Evolutionary conservation across 179 eudicot genomes (phyloP), one percentile per base, ranked within the genome.

Genomic region (Monotropa hypopitys): DNA sequence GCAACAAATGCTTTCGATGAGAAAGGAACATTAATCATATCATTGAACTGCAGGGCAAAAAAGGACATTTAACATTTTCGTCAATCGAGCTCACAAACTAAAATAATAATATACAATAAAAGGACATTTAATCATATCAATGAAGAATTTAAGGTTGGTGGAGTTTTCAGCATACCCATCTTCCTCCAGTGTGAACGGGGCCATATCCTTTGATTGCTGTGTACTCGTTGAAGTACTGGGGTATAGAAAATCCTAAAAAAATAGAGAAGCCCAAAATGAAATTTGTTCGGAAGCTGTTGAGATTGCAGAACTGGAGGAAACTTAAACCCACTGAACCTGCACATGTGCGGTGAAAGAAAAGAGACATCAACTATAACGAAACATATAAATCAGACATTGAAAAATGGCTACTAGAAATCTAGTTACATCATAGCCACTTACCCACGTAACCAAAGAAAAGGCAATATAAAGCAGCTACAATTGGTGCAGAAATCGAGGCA

Each of bases 1-100:
- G 92, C 97, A 38, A 92, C 94, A 67, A 92, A 92, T 67, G 97
- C 89, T 80, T 88, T 91, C 20, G 96, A 92, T 43, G 96, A 87
- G 85, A 91, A 92, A 0, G 97, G 97, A 26, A 92, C 92, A 67
- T 91, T 92, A 59, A 91, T 77, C 83, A 91, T 89, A 70, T 91
- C 93, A 59, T 92, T 92, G 84, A 92, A 89, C 97, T 92, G 89
- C 78, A 42, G 40, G 0, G 28, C 6, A 40, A 40, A 33, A 43
- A 23, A 28, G 45, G 20, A 42, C 33, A 28, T 30, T n/a, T 38
- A 53, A 20, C 18, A 43, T 67, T 49, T 63, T 4, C 7, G 54
- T 46, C 70, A 42, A 66, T 45, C 46, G 13, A 76, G 59, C n/a
- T 62, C 15, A 0, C 47, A 8, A 5, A 49, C 12, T 45, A 30